A percentile compares a stretch with the other conserved stretches of the same genome.
Evolutionary conservation across 1,284 basidiomycete species (phyloP).

Genomic region (Rugosomyces carneus): DNA sequence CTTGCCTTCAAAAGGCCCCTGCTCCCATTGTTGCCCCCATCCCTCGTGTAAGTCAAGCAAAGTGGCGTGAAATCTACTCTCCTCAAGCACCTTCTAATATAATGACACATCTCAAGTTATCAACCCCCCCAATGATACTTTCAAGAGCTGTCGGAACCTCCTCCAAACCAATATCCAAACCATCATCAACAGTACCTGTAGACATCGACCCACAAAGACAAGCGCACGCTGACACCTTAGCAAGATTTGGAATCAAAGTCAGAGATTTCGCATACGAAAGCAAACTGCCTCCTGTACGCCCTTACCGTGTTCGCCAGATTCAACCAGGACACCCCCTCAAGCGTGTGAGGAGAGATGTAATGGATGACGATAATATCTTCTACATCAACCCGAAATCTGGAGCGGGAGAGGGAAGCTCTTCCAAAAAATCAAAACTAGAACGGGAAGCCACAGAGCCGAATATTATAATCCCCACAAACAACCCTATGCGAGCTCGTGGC

Average conservation of each 20-base stretch:
- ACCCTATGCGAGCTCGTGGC: slow-evolving; percentile 23
- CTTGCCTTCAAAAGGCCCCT: slow-evolving; percentile 12
- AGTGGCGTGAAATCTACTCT: slow-evolving; percentile 15
- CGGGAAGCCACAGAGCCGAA: slow-evolving; percentile 47
- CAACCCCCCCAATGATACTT: slow-evolving; percentile 10
- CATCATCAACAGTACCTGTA: slow-evolving; percentile 15
- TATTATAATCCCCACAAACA: slow-evolving; percentile 17
- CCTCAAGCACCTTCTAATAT: slow-evolving; percentile 18
- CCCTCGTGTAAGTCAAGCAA: slow-evolving; percentile 21
- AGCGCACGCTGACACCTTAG: slow-evolving; percentile 27
- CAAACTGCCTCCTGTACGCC: slow-evolving; percentile 50
- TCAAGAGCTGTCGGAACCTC: slow-evolving; percentile 12
- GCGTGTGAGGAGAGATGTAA: slow-evolving; percentile 27
- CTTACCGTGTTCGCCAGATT: slow-evolving; percentile 40
- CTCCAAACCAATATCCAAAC: slow-evolving; percentile 16
- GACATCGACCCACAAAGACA: slow-evolving; percentile 28
- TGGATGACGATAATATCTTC: slow-evolving; percentile 18
- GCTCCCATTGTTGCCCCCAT: slow-evolving; percentile 13
- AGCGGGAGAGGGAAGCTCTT: slow-evolving; percentile 6
- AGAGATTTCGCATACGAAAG: slow-evolving; percentile 70
- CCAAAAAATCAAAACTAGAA: slow-evolving; percentile 31
- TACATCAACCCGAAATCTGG: slow-evolving; percentile 2
- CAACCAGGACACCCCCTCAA: slow-evolving; percentile 36
- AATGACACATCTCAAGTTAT: slow-evolving; percentile 16
- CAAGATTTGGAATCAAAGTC: slow-evolving; percentile 52